phyloP scores from a whole-genome alignment of 1,139 yeast species.

The Saccharomycopsis hybrid region DNA sequence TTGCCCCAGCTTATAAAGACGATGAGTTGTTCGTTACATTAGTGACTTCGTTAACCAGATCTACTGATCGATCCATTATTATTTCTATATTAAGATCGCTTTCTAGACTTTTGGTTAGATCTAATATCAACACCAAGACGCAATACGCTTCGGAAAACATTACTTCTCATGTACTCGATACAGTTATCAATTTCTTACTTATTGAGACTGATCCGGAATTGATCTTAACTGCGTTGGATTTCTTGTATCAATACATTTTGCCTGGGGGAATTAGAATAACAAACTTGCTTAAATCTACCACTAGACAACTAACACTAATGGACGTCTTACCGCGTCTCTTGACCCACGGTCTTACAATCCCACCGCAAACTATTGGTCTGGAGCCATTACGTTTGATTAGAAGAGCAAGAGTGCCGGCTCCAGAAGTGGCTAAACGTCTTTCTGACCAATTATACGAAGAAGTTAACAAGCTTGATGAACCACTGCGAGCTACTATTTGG shows the following conservation, averaged over 20 bases:
- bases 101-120: conserved; percentile 42
- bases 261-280: conserved; percentile 38
- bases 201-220: conserved; percentile 53
- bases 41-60: conserved; percentile 38
- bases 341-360: conserved; percentile 26
- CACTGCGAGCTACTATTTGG: conserved; percentile 92
- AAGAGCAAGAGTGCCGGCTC: conserved; percentile 45
- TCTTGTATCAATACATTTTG: conserved; percentile 57
- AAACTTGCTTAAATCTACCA: conserved; percentile 31
- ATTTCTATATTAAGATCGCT: conserved; percentile 49
- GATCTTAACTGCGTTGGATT: conserved; percentile 57
- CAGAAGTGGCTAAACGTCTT: conserved; percentile 53
- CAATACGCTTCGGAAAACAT: conserved; percentile 38
- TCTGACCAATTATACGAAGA: conserved; percentile 54
- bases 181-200: conserved; percentile 40
- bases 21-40: conserved; percentile 55
- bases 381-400: conserved; percentile 36
- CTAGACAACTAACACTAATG: conserved; percentile 43
- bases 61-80: conserved; percentile 51
- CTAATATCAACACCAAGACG: conserved; percentile 37
- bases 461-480: conserved; percentile 68
- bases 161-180: conserved; percentile 33
- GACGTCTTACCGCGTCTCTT: conserved; percentile 60
- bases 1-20: conserved; percentile 62
- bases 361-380: not conserved